Base-by-base conservation (phyloP, 768 basidiomycete genomes). In the Russula lepida region DNA sequence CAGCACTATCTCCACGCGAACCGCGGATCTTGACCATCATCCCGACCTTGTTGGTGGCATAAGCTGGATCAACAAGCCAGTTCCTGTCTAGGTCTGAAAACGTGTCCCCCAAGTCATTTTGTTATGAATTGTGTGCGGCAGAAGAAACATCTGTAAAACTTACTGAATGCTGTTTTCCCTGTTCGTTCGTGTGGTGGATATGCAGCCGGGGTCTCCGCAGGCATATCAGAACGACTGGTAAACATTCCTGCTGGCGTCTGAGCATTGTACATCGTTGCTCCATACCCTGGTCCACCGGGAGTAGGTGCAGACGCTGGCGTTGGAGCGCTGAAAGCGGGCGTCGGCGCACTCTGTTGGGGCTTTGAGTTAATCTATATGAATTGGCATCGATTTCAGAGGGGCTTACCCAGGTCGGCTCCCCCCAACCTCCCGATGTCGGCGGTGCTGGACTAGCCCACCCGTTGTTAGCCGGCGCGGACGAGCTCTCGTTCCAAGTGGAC, bases 371-470 rank as follows among this genome's bases (percentile, higher is more conserved):
- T 39, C 37, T 21, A 41, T 21, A 41, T 48, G 25, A 54, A 25
- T 25, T 13, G 4, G 19, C 23, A 46, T 27, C 27, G 12, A 52
- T n/a, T 35, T 25, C 25, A 44, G n/a, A 15, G 73, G 68, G 35
- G 69, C 74, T 64, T 79, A 80, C 39, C 80, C 79, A 28, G 79
- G 76, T 56, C 76, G 80, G 23, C 78, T 80, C 74, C 78, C 80
- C 32, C 70, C 73, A 50, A 66, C 68, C 28, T 66, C 69, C 17
- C 69, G 69, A 30, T 62, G 62, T 55, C 64, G 64, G 25, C 69
- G 72, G 44, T 68, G 67, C 53, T 70, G 70, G 54, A 46, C 67
- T 67, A 72, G 63, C 50, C 71, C 69, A n/a, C 15, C 63, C 63
- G 23, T 52, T 62, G 23, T 64, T 62, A 25, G 53, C 51, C 6